Percentiles rank a stretch among this genome's conserved stretches.
phyloP scores from a whole-genome alignment of 148 eudicot genomes.

The Polygonum aviculare region DNA sequence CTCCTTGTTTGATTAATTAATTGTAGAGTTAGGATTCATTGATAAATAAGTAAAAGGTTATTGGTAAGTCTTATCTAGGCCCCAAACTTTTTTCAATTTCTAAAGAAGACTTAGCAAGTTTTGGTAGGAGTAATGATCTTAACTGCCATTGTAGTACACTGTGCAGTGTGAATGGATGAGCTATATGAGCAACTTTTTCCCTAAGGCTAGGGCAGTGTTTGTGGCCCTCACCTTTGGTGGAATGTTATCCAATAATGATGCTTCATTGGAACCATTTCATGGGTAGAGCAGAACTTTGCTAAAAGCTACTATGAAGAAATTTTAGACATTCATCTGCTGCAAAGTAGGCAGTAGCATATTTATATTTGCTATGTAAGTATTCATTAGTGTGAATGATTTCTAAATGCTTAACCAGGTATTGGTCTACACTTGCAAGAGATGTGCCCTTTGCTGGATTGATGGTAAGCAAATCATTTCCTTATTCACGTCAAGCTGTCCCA shows the following conservation, averaged over 20 bases:
- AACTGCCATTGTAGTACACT: background rate
- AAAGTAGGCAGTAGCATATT: background rate
- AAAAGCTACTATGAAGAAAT: background rate
- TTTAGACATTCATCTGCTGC: background rate
- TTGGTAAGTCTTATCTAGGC: background rate
- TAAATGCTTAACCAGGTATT: constrained; percentile 41
- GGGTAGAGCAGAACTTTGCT: background rate
- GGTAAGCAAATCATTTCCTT: constrained; percentile 31
- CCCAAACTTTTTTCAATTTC: background rate
- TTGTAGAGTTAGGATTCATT: background rate
- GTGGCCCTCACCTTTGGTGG: background rate
- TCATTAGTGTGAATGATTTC: background rate
- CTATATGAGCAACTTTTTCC: background rate
- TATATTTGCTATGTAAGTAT: background rate
- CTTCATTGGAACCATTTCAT: background rate
- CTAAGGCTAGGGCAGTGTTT: background rate
- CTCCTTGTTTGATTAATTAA: background rate
- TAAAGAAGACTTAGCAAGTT: background rate
- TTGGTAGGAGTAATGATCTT: background rate
- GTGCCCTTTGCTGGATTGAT: constrained; percentile 95
- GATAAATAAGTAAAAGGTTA: background rate
- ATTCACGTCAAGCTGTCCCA: background rate
- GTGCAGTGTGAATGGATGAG: background rate
- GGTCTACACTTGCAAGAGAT: constrained; percentile 94
- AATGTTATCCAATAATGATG: background rate